Percentiles rank a stretch among this genome's conserved stretches.
Conservation (phyloP, 306 rosid species). For the Lathyrus oleraceus region DNA sequence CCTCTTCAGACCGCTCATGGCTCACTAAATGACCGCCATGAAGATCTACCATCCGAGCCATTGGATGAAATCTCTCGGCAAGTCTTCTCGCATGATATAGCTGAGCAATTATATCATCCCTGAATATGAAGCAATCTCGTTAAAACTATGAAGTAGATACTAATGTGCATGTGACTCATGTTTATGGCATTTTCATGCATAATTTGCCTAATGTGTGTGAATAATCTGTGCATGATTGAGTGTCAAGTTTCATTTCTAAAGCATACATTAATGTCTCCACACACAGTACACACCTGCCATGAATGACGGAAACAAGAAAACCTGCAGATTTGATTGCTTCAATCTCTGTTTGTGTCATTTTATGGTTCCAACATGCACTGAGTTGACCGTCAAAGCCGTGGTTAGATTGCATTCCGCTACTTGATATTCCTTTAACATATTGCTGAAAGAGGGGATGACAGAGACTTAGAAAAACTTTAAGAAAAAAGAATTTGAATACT, state of each 20-base stretch:
- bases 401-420: conserved; percentile 85
- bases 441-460: conserved; percentile 53
- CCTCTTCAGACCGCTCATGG: conserved; percentile 91
- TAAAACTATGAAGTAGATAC: conserved; percentile 16
- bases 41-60: conserved; percentile 91
- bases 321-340: conserved; percentile 72
- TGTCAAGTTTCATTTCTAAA: conserved; percentile 8
- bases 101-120: conserved; percentile 93
- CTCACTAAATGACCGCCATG: conserved; percentile 97
- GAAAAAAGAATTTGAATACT: not conserved
- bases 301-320: conserved; percentile 83
- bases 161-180: not conserved
- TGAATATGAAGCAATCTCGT: conserved; percentile 36
- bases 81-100: conserved; percentile 70
- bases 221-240: conserved; percentile 1
- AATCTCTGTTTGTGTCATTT: conserved; percentile 64
- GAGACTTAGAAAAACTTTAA: conserved; percentile 31
- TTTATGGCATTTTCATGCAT: conserved; percentile 28
- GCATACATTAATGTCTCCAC: conserved; percentile 7
- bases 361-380: conserved; percentile 92
- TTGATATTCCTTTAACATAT: conserved; percentile 80
- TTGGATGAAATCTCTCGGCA: conserved; percentile 77
- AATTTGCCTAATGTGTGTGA: conserved; percentile 12
- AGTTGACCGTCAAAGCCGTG: conserved; percentile 86
- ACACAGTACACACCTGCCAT: conserved; percentile 69